Conservation (phyloP, 1,139 yeast species). For the Sugiyamaella japonica region DNA sequence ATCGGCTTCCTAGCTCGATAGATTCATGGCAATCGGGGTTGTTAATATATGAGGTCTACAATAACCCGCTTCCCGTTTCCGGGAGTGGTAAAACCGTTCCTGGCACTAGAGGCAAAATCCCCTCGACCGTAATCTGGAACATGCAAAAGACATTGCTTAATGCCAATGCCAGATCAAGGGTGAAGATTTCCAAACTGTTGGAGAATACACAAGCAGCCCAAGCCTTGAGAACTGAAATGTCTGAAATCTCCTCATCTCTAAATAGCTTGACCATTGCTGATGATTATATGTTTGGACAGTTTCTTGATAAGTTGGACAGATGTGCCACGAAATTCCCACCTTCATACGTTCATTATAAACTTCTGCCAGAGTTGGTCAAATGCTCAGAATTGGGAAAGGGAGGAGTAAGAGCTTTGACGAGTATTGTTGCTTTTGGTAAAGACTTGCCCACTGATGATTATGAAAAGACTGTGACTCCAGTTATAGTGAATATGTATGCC, state of each 20-base stretch:
- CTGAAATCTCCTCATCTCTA: constrained; percentile 51
- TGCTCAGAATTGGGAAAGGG: constrained; percentile 39
- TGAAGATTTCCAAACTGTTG: constrained; percentile 52
- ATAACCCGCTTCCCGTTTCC: constrained; percentile 32
- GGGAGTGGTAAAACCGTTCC: constrained; percentile 19
- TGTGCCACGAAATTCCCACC: constrained; percentile 49
- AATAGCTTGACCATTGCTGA: constrained; percentile 54
- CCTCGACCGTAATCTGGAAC: constrained; percentile 26
- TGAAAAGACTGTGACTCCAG: constrained; percentile 56
- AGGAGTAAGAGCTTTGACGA: constrained; percentile 30
- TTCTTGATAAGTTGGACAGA: constrained; percentile 50
- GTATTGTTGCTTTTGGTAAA: constrained; percentile 39
- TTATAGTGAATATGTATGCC: constrained; percentile 61
- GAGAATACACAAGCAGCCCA: constrained; percentile 30
- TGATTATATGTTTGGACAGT: constrained; percentile 53
- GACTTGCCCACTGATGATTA: constrained; percentile 47
- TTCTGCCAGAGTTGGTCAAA: constrained; percentile 67
- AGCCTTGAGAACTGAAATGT: constrained; percentile 49
- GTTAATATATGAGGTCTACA: constrained; percentile 53
- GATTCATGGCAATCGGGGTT: constrained; percentile 68
- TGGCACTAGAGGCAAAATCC: constrained; percentile 28
- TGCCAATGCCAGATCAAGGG: constrained; percentile 42
- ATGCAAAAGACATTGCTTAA: constrained; percentile 32
- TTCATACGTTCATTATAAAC: constrained; percentile 59
- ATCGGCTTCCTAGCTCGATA: constrained; percentile 37